Conservation (phyloP, 169 alveolate species). For the Plasmodium gallinaceum region DNA sequence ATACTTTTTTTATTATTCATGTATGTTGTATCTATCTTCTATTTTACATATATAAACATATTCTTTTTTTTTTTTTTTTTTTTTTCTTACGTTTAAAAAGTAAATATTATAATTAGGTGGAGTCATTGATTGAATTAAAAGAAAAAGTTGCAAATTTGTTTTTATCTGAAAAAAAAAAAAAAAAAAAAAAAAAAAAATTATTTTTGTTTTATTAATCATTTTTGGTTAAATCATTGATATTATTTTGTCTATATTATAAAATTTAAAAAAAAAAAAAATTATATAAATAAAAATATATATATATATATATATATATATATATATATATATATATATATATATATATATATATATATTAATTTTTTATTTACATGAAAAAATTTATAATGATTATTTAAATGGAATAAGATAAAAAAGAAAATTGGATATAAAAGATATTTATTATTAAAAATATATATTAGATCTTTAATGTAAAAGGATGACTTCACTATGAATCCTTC, state of each 20-base stretch:
- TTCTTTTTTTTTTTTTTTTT: slow-evolving; percentile 7
- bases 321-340: too few species aligned
- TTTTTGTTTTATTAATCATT: neutral
- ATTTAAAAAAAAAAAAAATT: neutral
- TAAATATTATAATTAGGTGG: slow-evolving; percentile 60
- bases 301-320: too few species aligned
- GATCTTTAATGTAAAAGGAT: slow-evolving; percentile 14
- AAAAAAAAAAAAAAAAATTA: neutral
- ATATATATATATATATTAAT: neutral
- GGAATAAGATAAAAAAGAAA: slow-evolving; percentile 10
- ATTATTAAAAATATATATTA: slow-evolving; percentile 16
- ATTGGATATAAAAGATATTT: slow-evolving; percentile 30
- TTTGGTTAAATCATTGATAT: neutral
- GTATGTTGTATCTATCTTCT: neutral
- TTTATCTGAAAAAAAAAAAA: slow-evolving; percentile 24
- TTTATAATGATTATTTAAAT: neutral
- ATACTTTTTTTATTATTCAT: neutral
- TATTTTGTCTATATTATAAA: too few species aligned
- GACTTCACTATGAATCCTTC: slow-evolving; percentile 12
- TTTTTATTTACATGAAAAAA: slow-evolving; percentile 7
- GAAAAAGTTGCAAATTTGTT: slow-evolving; percentile 26
- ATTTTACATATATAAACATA: neutral
- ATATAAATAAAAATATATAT: neutral
- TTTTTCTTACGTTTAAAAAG: slow-evolving; percentile 37
- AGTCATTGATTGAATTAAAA: slow-evolving; percentile 54